These are phyloP conservation scores for Solanum neorickii DNA, from an alignment of 257 asterid species.

Conservation along the genomic window DNA sequence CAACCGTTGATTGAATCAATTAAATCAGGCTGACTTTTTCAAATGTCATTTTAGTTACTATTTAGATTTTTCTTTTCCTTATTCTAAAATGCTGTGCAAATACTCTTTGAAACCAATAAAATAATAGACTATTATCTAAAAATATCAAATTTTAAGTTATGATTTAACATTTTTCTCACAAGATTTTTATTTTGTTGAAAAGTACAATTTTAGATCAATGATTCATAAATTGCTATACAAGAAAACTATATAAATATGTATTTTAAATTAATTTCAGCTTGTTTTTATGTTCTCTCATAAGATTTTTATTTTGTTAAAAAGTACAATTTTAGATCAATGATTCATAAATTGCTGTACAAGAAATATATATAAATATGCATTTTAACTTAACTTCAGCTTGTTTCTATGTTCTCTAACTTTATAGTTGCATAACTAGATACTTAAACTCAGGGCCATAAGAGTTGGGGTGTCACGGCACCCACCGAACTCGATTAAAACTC, in stretches of 20 bases:
- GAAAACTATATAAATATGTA: too few relatives aligned
- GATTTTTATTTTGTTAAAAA: not conserved
- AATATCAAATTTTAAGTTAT: too few relatives aligned
- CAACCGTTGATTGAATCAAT: not conserved
- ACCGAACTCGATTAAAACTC: too few relatives aligned
- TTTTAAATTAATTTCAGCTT: too few relatives aligned
- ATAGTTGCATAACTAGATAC: rapidly evolving
- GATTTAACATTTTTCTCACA: not conserved
- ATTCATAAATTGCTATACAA: not conserved
- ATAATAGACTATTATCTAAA: not conserved
- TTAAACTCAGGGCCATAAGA: too few relatives aligned
- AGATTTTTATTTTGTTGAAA: not conserved
- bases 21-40: not conserved
- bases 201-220: not conserved
- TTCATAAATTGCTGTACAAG: not conserved
- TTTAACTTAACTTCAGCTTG: rapidly evolving
- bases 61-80: not conserved
- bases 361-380: too few relatives aligned
- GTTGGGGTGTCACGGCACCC: too few relatives aligned
- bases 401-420: too few relatives aligned
- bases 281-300: not conserved
- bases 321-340: not conserved
- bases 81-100: not conserved
- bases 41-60: not conserved
- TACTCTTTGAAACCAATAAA: not conserved